These are phyloP conservation scores for Aspergillus sclerotioniger DNA, from an alignment of 495 filamentous ascomycete species.

Conservation along the genomic window DNA sequence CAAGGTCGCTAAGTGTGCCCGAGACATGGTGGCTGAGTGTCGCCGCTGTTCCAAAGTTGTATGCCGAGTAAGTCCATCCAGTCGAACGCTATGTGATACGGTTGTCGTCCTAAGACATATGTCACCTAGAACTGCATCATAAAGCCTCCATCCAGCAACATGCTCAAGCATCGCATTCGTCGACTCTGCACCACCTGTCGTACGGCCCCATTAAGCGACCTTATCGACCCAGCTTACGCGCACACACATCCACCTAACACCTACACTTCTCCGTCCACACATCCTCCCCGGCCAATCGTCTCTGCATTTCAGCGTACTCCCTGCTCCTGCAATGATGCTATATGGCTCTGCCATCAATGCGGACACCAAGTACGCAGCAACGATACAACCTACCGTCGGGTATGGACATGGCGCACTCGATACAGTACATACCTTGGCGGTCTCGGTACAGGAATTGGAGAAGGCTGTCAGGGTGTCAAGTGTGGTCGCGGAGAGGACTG, in stretches of 20 bases:
- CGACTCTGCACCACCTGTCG: conserved; percentile 74
- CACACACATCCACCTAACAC: conserved; percentile 2
- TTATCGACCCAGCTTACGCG: conserved; percentile 16
- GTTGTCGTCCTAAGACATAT: not conserved
- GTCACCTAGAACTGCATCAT: conserved; percentile 73
- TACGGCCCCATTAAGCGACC: conserved; percentile 56
- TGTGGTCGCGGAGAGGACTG: conserved; percentile 72
- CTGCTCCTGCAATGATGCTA: conserved; percentile 64
- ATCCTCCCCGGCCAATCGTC: conserved; percentile 19
- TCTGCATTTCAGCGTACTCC: conserved; percentile 54
- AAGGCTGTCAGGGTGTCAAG: conserved; percentile 80
- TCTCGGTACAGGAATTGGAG: conserved; percentile 81
- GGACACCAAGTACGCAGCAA: conserved; percentile 63
- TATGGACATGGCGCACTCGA: conserved; percentile 86
- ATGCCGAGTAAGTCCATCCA: conserved; percentile 60
- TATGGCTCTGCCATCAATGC: conserved; percentile 82
- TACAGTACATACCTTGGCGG: conserved; percentile 79
- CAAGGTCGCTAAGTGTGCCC: conserved; percentile 71
- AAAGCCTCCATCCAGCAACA: conserved; percentile 63
- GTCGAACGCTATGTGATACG: not conserved
- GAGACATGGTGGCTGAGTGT: conserved; percentile 82
- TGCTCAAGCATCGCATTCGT: conserved; percentile 68
- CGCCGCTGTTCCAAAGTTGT: conserved; percentile 71
- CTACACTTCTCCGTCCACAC: not conserved
- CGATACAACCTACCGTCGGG: conserved; percentile 73